Percentiles rank a stretch among this genome's conserved stretches.
These are phyloP conservation scores for Aureobasidium uvarum DNA, from an alignment of 2,329 filamentous ascomycete species.

Conservation along the genomic window DNA sequence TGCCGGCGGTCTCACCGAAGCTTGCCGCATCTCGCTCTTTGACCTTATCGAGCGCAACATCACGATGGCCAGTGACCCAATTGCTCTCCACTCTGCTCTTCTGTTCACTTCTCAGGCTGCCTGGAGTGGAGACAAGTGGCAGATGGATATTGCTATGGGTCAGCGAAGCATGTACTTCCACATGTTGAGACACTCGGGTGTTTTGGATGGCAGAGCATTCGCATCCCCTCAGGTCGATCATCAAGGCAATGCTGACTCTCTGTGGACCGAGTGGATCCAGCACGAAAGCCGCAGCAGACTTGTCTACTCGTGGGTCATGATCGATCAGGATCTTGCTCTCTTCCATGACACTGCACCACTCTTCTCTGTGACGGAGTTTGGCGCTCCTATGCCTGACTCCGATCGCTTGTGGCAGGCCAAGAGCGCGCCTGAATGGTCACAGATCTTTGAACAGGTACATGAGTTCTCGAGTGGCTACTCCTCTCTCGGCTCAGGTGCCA, in stretches of 20 bases:
- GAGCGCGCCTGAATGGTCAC: slow-evolving; percentile 59
- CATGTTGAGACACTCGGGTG: slow-evolving; percentile 68
- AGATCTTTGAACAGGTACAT: slow-evolving; percentile 59
- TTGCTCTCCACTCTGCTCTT: slow-evolving; percentile 63
- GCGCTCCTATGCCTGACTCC: slow-evolving; percentile 61
- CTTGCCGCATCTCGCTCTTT: slow-evolving; percentile 68
- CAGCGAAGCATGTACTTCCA: slow-evolving; percentile 71
- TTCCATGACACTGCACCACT: slow-evolving; percentile 64
- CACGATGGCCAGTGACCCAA: slow-evolving; percentile 63
- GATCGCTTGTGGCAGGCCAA: slow-evolving; percentile 64
- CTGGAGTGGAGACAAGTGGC: slow-evolving; percentile 75
- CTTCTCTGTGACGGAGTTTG: slow-evolving; percentile 64
- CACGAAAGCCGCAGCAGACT: slow-evolving; percentile 65
- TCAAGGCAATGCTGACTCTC: slow-evolving; percentile 49
- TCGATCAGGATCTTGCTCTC: slow-evolving; percentile 68
- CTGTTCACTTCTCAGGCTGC: slow-evolving; percentile 67
- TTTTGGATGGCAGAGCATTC: slow-evolving; percentile 53
- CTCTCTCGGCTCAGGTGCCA: slow-evolving; percentile 53
- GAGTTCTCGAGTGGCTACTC: slow-evolving; percentile 55
- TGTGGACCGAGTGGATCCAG: slow-evolving; percentile 65
- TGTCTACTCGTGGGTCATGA: slow-evolving; percentile 73
- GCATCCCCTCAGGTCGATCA: slow-evolving; percentile 49
- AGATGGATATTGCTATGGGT: slow-evolving; percentile 74
- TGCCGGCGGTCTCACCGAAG: slow-evolving; percentile 66
- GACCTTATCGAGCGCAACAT: slow-evolving; percentile 71